Conservation (phyloP, 2,329 filamentous ascomycete species). For the Fusarium incarnatum region DNA sequence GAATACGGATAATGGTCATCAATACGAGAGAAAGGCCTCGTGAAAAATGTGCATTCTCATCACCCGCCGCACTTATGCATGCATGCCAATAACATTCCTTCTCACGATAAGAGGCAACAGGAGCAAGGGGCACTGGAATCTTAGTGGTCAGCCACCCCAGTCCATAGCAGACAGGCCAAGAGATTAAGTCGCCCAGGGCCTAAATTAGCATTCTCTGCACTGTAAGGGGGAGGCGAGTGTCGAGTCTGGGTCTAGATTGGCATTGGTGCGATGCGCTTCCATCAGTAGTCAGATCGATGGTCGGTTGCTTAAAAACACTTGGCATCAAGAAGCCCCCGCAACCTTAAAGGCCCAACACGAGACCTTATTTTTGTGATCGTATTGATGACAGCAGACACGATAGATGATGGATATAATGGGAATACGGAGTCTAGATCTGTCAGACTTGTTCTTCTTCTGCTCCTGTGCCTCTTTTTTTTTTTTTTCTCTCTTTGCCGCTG, state of each 20-base stretch:
- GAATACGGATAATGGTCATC: background rate
- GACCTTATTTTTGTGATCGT: background rate
- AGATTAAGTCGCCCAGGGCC: conserved; percentile 10
- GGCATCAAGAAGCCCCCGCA: conserved; percentile 12
- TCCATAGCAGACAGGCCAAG: conserved; percentile 8
- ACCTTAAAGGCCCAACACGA: conserved; percentile 16
- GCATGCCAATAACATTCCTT: background rate
- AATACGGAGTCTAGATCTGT: background rate
- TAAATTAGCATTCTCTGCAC: background rate
- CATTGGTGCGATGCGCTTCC: conserved; percentile 8
- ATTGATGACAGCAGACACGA: background rate
- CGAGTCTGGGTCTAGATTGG: background rate
- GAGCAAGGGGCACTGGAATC: background rate
- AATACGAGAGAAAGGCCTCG: background rate
- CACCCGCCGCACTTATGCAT: background rate
- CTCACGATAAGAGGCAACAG: background rate
- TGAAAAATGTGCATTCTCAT: background rate
- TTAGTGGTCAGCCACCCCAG: background rate
- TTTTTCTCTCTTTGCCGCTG: conserved; percentile 2
- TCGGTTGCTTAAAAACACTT: conserved; percentile 8
- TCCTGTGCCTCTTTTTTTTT: background rate
- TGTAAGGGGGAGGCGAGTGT: conserved; percentile 18
- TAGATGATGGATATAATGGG: background rate
- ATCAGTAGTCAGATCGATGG: background rate
- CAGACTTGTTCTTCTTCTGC: background rate